A percentile compares a stretch with the other conserved stretches of the same genome.
Evolutionary conservation across 805 yeast genomes (phyloP).

Genomic region (Ogataea minuta): DNA sequence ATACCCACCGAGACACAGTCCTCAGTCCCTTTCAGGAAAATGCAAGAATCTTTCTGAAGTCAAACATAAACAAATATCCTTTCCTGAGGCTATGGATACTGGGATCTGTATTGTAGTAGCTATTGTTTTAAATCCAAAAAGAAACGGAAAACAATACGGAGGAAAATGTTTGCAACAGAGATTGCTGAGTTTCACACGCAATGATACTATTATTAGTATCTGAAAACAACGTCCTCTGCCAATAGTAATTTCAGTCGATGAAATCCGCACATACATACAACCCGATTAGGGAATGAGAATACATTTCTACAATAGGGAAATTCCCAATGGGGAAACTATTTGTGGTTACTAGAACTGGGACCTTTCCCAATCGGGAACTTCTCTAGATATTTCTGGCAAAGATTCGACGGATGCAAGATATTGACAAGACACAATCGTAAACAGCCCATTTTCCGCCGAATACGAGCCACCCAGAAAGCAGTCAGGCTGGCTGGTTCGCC

Average conservation of each 20-base stretch:
- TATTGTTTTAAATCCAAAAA: constrained; percentile 2
- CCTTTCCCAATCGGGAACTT: too few relatives aligned
- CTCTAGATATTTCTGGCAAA: too few relatives aligned
- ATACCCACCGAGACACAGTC: constrained; percentile 6
- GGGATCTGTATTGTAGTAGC: not conserved
- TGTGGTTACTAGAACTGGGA: too few relatives aligned
- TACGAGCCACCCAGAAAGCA: too few relatives aligned
- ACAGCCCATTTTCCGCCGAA: too few relatives aligned
- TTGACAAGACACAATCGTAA: too few relatives aligned
- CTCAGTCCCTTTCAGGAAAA: constrained; percentile 11
- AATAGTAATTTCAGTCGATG: not conserved
- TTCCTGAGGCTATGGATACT: constrained; percentile 3
- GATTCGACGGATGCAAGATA: too few relatives aligned
- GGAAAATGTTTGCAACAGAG: constrained; percentile 3
- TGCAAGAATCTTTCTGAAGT: constrained; percentile 10
- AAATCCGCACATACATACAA: too few relatives aligned
- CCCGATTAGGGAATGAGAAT: too few relatives aligned
- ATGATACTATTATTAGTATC: constrained; percentile 6
- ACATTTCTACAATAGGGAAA: too few relatives aligned
- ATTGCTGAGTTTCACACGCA: constrained; percentile 8
- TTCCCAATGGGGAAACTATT: too few relatives aligned
- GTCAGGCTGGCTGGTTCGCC: too few relatives aligned
- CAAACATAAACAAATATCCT: constrained; percentile 18
- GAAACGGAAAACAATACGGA: not conserved
- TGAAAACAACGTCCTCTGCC: not conserved